These are phyloP conservation scores for Geotrichum restrictum DNA, from an alignment of 1,139 yeast species.

Conservation along the genomic window DNA sequence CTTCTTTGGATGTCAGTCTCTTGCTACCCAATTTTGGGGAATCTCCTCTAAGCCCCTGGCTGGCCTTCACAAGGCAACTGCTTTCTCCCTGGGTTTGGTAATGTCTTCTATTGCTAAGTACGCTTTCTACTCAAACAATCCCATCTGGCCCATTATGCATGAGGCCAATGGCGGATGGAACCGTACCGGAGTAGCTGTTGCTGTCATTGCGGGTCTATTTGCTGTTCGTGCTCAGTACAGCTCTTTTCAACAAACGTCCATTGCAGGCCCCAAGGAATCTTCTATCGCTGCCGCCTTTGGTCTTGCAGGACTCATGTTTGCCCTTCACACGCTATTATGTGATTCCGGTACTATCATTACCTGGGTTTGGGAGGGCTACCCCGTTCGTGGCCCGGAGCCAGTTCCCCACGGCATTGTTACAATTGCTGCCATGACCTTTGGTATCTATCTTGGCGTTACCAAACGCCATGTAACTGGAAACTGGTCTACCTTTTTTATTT, in stretches of 20 bases:
- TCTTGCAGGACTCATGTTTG: conserved; percentile 71
- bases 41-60: conserved; percentile 46
- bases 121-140: conserved; percentile 79
- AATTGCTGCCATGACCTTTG: conserved; percentile 56
- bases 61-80: conserved; percentile 52
- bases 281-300: conserved; percentile 58
- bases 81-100: conserved; percentile 70
- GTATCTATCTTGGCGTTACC: conserved; percentile 48
- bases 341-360: conserved; percentile 81
- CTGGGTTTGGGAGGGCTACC: conserved; percentile 96
- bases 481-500: conserved; percentile 31
- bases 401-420: conserved; percentile 81
- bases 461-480: conserved; percentile 30
- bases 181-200: conserved; percentile 62
- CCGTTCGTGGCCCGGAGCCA: conserved; percentile 80
- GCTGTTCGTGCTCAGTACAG: conserved; percentile 42
- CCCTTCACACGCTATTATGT: conserved; percentile 67
- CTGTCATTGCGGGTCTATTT: conserved; percentile 58
- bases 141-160: conserved; percentile 95
- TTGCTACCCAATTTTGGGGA: conserved; percentile 56
- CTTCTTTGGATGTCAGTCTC: conserved; percentile 57
- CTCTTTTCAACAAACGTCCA: conserved; percentile 27
- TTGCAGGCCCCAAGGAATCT: conserved; percentile 32
- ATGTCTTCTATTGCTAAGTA: conserved; percentile 71
- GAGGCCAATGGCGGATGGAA: conserved; percentile 83